Conservation (phyloP, 2,329 filamentous ascomycete genomes). For the Diaporthe sp. region DNA sequence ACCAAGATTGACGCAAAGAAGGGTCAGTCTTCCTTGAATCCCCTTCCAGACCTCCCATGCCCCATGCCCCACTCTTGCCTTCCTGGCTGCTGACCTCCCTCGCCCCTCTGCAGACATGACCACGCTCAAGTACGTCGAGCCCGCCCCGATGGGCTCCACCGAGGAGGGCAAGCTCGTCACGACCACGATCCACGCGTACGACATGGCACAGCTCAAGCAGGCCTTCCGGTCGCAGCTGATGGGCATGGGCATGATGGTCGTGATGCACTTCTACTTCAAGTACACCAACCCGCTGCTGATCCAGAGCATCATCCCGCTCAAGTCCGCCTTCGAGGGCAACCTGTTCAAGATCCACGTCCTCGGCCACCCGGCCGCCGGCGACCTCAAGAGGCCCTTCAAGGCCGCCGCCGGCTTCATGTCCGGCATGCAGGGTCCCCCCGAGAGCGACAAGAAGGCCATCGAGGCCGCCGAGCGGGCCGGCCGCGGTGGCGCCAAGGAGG, state of each 20-base stretch:
- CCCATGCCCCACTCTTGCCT: too few species aligned
- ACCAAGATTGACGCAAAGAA: conserved; percentile 94
- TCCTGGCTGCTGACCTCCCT: conserved; percentile 11
- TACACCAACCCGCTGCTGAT: conserved; percentile 99
- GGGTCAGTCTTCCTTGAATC: conserved; percentile 70
- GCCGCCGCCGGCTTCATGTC: conserved; percentile 85
- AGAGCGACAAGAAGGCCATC: conserved; percentile 91
- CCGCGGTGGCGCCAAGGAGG: conserved; percentile 79
- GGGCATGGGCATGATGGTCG: conserved; percentile 97
- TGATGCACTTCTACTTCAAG: conserved; percentile 99
- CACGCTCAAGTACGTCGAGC: conserved; percentile 98
- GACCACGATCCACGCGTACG: conserved; percentile 96
- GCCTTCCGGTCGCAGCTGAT: conserved; percentile 93
- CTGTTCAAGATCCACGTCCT: conserved; percentile 95
- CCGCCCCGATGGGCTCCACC: conserved; percentile 89
- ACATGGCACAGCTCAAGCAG: conserved; percentile 85
- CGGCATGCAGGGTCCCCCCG: conserved; percentile 78
- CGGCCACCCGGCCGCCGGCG: conserved; percentile 87
- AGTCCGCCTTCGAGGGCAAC: conserved; percentile 95
- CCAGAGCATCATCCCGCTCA: conserved; percentile 98
- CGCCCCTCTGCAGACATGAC: conserved; percentile 79
- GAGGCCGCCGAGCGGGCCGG: conserved; percentile 84
- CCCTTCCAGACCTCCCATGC: too few species aligned
- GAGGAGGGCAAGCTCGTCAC: conserved; percentile 97
- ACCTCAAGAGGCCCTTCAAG: conserved; percentile 98